Evolutionary conservation across 768 basidiomycete genomes (phyloP), one percentile per base, ranked within the genome.

Genomic region (Sporobolomyces pararoseus): DNA sequence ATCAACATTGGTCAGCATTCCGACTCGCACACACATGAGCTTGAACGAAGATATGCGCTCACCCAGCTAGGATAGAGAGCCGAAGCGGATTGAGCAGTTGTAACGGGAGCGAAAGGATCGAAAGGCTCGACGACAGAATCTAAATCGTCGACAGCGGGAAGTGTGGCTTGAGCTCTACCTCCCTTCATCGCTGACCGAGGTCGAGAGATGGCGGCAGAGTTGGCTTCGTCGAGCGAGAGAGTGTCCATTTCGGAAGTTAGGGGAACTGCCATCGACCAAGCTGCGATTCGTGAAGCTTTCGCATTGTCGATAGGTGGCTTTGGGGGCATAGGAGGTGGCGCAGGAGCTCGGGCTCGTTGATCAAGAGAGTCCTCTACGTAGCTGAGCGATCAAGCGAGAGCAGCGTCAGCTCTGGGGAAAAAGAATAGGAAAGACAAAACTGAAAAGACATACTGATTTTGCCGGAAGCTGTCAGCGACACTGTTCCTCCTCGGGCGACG

Each of bases 221-320:
- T n/a, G n/a, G n/a, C n/a, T n/a, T n/a, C 46, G 2, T 61, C 31
- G 46, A 68, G 35, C 2, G 67, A 58, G 21, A 63, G 53, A 14
- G 29, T 47, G 19, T 44, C 46, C 35, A 58, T 7, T 21, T 62
- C 60, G 49, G 55, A 44, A 2, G 37, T 23, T n/a, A n/a, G n/a
- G 19, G 52, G 60, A 19, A 71, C 65, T n/a, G 39, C 13, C n/a
- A 50, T 55, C 1, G 70, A 63, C 70, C 70, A 71, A n/a, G 70
- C 70, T 31, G 70, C 70, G 50, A 71, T 71, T 42, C 65, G 65
- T 1, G 65, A 66, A 23, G 57, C 70, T 60, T 71, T 71, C 10
- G 65, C 35, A 27, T 62, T 57, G 3, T 65, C 61, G 31, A 71
- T 66, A 32, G 65, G 47, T 1, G 70, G 70, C 58, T 70, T 70